Evolutionary conservation across 2,329 filamentous ascomycete species (phyloP).

Genomic region (Ophiosphaerella korrae): DNA sequence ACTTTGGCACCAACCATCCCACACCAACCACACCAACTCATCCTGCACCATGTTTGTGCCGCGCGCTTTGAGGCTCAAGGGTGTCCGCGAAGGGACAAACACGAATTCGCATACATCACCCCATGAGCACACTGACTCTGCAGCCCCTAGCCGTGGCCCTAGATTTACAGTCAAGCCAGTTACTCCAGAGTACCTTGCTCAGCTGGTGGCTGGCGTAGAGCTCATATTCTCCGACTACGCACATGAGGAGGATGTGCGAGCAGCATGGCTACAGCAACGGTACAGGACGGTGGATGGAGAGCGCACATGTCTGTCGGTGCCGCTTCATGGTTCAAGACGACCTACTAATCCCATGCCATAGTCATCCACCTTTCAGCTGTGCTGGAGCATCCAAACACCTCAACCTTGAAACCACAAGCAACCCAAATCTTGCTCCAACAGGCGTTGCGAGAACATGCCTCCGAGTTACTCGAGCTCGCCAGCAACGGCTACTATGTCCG

Average conservation of each 20-base stretch:
- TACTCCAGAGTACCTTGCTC: conserved; percentile 34
- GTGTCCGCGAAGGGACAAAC: conserved; percentile 30
- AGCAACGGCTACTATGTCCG: conserved; percentile 37
- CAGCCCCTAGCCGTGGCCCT: conserved; percentile 18
- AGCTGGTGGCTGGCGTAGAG: conserved; percentile 38
- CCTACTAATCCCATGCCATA: conserved; percentile 9
- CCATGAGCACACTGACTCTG: conserved; percentile 11
- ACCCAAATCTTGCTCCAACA: conserved; percentile 35
- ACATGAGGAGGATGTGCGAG: conserved; percentile 32
- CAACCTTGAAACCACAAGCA: conserved; percentile 38
- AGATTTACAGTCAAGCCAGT: conserved; percentile 25
- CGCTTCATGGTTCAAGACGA: not conserved
- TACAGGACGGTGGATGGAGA: conserved; percentile 31
- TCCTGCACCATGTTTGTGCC: conserved; percentile 39
- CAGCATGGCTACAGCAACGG: conserved; percentile 32
- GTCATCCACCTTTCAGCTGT: conserved; percentile 41
- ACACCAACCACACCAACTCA: not conserved
- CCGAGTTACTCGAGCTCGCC: conserved; percentile 28
- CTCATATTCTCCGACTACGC: conserved; percentile 46
- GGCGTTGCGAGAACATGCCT: conserved; percentile 27
- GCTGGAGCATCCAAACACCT: conserved; percentile 35
- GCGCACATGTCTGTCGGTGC: conserved; percentile 27
- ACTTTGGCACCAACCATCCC: not conserved
- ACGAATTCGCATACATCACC: conserved; percentile 23
- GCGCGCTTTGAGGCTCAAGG: conserved; percentile 40